Evolutionary conservation across 257 asterid genomes (phyloP).

Genomic region (Henckelia pumila): DNA sequence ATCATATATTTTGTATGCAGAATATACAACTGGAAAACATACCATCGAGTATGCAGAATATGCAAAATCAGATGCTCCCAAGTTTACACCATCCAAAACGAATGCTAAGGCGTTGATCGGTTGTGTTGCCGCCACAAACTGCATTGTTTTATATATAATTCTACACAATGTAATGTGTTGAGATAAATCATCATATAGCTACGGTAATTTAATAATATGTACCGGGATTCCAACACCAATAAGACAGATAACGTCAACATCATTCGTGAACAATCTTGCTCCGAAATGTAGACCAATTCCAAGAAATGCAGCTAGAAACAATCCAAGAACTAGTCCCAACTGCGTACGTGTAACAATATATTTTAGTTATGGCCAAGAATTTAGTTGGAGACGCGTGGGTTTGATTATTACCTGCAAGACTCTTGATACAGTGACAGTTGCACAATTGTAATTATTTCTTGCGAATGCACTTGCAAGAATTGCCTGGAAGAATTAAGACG

Average conservation of each 20-base stretch:
- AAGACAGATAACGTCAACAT: conserved; percentile 46
- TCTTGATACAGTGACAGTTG: conserved; percentile 52
- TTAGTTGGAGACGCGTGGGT: not conserved
- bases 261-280: conserved; percentile 60
- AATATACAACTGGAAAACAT: conserved; percentile 25
- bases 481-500: conserved; percentile 39
- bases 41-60: conserved; percentile 69
- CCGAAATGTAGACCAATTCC: conserved; percentile 64
- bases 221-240: conserved; percentile 72
- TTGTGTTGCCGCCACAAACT: conserved; percentile 76
- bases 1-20: conserved; percentile 32
- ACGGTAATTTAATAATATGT: conserved; percentile 5
- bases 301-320: conserved; percentile 46
- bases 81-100: conserved; percentile 72
- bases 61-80: conserved; percentile 73
- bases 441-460: conserved; percentile 48
- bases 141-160: conserved; percentile 15
- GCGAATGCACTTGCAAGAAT: conserved; percentile 77
- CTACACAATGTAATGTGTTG: not conserved
- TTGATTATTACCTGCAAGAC: conserved; percentile 50
- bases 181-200: not conserved
- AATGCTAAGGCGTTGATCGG: conserved; percentile 75
- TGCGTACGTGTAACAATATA: conserved; percentile 38
- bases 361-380: not conserved
- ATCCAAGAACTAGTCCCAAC: conserved; percentile 66